These are phyloP conservation scores for Alternaria ethzedia DNA, from an alignment of 2,329 filamentous ascomycete genomes.

Conservation along the genomic window DNA sequence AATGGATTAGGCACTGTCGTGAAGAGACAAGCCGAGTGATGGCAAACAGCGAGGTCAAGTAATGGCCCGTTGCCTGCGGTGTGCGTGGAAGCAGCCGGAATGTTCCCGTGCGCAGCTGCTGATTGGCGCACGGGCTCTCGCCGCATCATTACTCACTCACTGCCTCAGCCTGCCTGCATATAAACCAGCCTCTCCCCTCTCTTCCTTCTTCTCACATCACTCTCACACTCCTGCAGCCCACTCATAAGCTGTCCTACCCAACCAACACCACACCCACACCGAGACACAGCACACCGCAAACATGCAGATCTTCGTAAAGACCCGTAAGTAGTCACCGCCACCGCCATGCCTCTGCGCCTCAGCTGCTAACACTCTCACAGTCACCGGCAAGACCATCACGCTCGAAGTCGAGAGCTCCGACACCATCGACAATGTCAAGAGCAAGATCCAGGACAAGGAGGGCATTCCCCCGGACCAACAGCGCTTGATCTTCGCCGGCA, in stretches of 20 bases:
- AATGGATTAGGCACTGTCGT: background rate
- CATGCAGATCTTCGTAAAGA: constrained; percentile 99
- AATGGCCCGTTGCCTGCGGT: constrained; percentile 9
- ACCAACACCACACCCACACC: constrained; percentile 13
- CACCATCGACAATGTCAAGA: constrained; percentile 96
- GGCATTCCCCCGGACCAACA: constrained; percentile 97
- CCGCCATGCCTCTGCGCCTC: constrained; percentile 18
- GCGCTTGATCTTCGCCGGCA: constrained; percentile 94
- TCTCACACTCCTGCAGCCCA: constrained; percentile 14
- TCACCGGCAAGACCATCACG: constrained; percentile 73
- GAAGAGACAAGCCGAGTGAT: constrained; percentile 19
- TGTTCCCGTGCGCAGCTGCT: constrained; percentile 36
- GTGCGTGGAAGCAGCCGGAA: constrained; percentile 39
- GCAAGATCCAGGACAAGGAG: constrained; percentile 97
- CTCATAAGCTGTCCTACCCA: constrained; percentile 7
- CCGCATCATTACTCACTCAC: constrained; percentile 45
- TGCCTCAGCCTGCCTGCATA: constrained; percentile 41
- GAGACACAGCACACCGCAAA: constrained; percentile 68
- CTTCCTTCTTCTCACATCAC: constrained; percentile 25
- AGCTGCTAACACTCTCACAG: constrained; percentile 51
- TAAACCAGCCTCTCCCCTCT: constrained; percentile 32
- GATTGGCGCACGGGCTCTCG: constrained; percentile 40
- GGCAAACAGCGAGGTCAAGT: constrained; percentile 13
- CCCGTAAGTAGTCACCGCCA: constrained; percentile 67
- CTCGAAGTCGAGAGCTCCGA: constrained; percentile 75